Evolutionary conservation across 23 red algal species (phyloP).

Genomic region (Agarophyton chilense): DNA sequence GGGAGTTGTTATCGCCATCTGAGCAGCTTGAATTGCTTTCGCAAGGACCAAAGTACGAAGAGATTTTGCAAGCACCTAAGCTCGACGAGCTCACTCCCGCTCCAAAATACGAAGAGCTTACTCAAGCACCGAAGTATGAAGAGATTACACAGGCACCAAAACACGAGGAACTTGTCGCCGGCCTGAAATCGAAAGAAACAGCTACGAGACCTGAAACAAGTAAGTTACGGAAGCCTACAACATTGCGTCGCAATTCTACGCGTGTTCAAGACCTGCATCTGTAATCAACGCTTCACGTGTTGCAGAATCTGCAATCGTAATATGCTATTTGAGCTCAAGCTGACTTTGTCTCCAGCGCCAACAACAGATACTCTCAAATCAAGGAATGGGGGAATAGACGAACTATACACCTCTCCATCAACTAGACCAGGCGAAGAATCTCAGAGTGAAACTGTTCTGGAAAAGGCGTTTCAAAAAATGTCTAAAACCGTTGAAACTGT

Average conservation of each 20-base stretch:
- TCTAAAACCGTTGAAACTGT: slow-evolving; percentile 27
- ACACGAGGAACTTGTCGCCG: neutral
- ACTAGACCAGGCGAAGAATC: neutral
- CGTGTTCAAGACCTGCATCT: neutral
- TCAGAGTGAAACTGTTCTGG: neutral
- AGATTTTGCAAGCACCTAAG: neutral
- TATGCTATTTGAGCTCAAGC: neutral
- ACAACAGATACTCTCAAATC: neutral
- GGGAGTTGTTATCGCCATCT: neutral
- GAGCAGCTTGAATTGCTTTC: neutral
- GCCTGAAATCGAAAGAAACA: neutral
- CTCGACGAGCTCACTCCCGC: neutral
- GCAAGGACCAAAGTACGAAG: neutral
- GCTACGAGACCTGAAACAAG: neutral
- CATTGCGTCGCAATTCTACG: neutral
- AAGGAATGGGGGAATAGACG: neutral
- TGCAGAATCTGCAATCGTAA: neutral
- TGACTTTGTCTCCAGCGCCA: neutral
- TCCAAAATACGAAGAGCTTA: neutral
- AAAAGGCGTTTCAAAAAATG: slow-evolving; percentile 9
- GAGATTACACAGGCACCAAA: neutral
- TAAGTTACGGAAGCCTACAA: neutral
- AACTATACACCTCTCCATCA: neutral
- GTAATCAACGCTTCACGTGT: neutral
- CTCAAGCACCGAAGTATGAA: neutral